phyloP scores from a whole-genome alignment of 2,329 filamentous ascomycete species.

The Oidium heveae region DNA sequence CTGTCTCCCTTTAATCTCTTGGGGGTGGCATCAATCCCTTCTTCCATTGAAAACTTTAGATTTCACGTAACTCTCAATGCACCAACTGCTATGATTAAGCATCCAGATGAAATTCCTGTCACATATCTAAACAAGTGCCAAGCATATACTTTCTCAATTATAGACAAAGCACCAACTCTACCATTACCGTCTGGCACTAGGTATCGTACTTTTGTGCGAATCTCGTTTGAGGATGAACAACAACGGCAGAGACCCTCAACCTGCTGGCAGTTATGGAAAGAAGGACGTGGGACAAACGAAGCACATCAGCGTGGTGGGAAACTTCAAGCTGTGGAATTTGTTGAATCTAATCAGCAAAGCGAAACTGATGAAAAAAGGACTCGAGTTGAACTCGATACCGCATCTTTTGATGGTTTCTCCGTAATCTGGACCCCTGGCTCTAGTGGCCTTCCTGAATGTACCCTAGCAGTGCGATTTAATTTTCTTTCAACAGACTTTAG shows the following conservation, averaged over 20 bases:
- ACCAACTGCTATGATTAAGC: constrained; percentile 87
- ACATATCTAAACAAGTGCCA: constrained; percentile 97
- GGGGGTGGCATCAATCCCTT: constrained; percentile 22
- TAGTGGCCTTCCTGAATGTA: constrained; percentile 48
- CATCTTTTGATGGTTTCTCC: constrained; percentile 84
- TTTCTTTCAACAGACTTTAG: constrained; percentile 97
- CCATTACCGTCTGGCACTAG: constrained; percentile 33
- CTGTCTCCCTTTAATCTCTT: constrained; percentile 22
- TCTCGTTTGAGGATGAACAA: constrained; percentile 91
- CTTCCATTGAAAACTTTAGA: constrained; percentile 49
- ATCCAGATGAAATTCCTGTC: constrained; percentile 75
- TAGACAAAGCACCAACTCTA: constrained; percentile 45
- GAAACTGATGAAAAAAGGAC: constrained; percentile 41
- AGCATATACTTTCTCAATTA: constrained; percentile 65
- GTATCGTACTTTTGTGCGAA: constrained; percentile 78
- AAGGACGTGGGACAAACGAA: constrained; percentile 84
- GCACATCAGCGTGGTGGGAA: constrained; percentile 83
- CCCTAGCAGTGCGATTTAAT: constrained; percentile 83
- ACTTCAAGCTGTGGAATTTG: constrained; percentile 82
- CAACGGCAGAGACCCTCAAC: constrained; percentile 60
- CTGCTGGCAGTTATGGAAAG: constrained; percentile 89
- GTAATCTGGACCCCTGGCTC: constrained; percentile 63
- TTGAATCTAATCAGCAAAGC: constrained; percentile 35
- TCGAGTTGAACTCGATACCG: constrained; percentile 43
- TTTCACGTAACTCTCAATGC: constrained; percentile 80